Evolutionary conservation across 1,139 yeast genomes (phyloP), one percentile per base, ranked within the genome.

Genomic region (Blastobotrys petasosporus): DNA sequence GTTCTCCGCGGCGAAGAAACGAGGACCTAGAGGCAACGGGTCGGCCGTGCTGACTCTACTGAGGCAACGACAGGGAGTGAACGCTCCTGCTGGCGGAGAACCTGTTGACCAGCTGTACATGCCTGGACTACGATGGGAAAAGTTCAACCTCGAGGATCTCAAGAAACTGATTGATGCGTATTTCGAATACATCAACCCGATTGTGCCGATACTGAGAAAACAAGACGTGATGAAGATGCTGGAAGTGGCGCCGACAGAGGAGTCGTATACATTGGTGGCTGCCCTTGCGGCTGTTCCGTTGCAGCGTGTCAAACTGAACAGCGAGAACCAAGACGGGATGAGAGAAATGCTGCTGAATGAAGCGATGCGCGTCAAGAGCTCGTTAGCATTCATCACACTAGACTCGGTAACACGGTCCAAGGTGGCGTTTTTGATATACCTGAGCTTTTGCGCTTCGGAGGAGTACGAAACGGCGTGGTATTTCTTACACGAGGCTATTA

Each of bases 161-260:
- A 12, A 12, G 11, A 34, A 39, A 12, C 42, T 49, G 15, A 37
- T 45, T 13, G 45, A 38, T 28, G 52, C 51, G 6, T 49, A 49
- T 39, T 49, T 49, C 39, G 47, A 48, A 12, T 47, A 45, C 33
- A 48, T 49, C 32, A 49, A 49, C 39, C 52, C 52, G n/a, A 49
- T 49, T 32, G 52, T 49, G 12, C 52, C 52, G 4, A 48, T 49
- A 3, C 38, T 49, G 39, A 45, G 45, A 25, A 11, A 44, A 10
- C 32, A 39, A 9, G 23, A 23, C 36, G 42, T 44, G 32, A 13
- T 45, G 17, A 33, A 30, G 4, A 41, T 36, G 17, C 41, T 49
- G 11, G 33, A 44, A 11, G 29, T 35, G 28, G 42, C 49, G 5
- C 52, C 52, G 5, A 42, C 43, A 11, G 49, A 47, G 13, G 48